Evolutionary conservation across 345 rosid genomes (phyloP).

Genomic region (Dimocarpus longan): DNA sequence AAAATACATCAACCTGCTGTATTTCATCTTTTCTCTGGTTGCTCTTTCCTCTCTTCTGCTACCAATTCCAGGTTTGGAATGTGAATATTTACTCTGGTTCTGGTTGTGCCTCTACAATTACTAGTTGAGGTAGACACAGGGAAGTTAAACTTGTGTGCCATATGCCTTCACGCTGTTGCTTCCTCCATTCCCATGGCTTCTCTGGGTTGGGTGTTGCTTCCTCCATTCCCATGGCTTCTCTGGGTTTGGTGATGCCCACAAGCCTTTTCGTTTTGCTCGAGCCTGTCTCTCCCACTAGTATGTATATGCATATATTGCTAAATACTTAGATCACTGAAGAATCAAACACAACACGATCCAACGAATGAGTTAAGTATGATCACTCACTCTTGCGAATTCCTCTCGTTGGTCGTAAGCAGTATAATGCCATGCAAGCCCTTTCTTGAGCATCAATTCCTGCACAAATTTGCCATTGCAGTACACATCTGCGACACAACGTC

Average conservation of each 20-base stretch:
- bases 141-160: background rate
- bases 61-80: background rate
- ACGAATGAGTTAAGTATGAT: background rate
- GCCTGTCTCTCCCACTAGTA: slow-evolving; percentile 84
- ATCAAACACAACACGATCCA: background rate
- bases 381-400: slow-evolving; percentile 56
- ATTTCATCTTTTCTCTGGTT: too few species aligned
- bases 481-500: slow-evolving; percentile 70
- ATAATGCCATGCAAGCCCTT: slow-evolving; percentile 92
- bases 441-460: slow-evolving; percentile 83
- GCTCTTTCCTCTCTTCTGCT: too few species aligned
- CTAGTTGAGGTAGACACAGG: background rate
- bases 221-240: slow-evolving; percentile 93
- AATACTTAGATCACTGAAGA: background rate
- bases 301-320: background rate
- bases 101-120: background rate
- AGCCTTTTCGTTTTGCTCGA: slow-evolving; percentile 55
- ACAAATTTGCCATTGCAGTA: slow-evolving; percentile 70
- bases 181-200: slow-evolving; percentile 92
- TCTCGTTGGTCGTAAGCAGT: slow-evolving; percentile 54
- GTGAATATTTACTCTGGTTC: background rate
- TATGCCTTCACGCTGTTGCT: slow-evolving; percentile 49
- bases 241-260: slow-evolving; percentile 83
- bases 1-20: background rate
- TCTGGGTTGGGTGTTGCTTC: slow-evolving; percentile 69